These are phyloP conservation scores for Amanita rimosa DNA, from an alignment of 768 basidiomycete genomes.

Conservation along the genomic window DNA sequence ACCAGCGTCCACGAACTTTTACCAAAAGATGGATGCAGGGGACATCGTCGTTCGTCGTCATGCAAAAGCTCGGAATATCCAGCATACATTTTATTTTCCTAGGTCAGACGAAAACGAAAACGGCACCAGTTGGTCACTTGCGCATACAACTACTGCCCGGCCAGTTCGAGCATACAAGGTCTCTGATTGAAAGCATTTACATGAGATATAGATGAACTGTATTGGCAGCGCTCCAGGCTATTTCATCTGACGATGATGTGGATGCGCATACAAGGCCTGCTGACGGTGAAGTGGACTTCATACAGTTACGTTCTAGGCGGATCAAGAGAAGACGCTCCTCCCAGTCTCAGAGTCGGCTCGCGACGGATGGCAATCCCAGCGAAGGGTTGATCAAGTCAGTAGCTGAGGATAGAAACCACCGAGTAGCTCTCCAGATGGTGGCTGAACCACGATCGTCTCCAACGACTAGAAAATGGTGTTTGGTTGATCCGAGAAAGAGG, in stretches of 20 bases:
- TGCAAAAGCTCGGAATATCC: background rate
- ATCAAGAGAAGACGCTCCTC: background rate
- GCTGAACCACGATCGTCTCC: background rate
- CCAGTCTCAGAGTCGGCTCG: background rate
- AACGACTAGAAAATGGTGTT: background rate
- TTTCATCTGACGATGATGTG: background rate
- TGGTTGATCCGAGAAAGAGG: conserved; percentile 5
- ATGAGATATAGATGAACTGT: too few species aligned
- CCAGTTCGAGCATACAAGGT: background rate
- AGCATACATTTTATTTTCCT: background rate
- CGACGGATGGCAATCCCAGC: background rate
- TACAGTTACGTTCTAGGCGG: background rate
- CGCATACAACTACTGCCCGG: background rate
- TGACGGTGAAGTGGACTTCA: background rate
- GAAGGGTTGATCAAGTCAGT: background rate
- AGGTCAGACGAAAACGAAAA: background rate
- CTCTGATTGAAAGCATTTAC: background rate
- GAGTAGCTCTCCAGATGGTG: background rate
- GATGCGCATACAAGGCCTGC: too few species aligned
- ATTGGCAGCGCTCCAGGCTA: background rate
- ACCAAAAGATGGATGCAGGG: background rate
- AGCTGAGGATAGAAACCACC: background rate
- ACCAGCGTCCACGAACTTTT: too few species aligned
- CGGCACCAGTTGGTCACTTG: background rate
- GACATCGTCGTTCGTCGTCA: background rate